Base-by-base conservation (phyloP, 2,329 filamentous ascomycete genomes). In the Cryoendolithus antarcticus region DNA sequence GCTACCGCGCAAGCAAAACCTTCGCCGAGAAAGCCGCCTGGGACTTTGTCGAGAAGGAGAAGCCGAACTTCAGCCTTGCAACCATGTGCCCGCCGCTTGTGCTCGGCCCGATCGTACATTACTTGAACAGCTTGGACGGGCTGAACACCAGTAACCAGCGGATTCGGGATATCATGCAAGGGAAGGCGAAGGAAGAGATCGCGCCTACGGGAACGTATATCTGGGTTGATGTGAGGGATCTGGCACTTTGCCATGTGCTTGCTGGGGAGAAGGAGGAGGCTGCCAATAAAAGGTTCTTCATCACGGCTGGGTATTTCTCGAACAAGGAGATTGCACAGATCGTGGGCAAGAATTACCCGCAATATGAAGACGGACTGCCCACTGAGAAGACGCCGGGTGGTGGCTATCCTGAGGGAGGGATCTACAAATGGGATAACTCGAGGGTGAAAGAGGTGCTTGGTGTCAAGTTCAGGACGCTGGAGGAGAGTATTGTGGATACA, bases 141-240 rank as follows among this genome's bases (percentile, higher is more conserved):
- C 63, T 86, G 44, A 88, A 86, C 62, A 82, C 80, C 1, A 83
- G 79, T 9, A 86, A 86, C 56, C 70, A 77, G 48, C 72, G 77
- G 12, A 70, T 85, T 39, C 64, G 73, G 6, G 69, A 79, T 44
- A 61, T 82, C 37, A 67, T 80, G n/a, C 70, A 67, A 5, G 82
- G 81, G 11, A 70, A 73, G 43, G 70, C 65, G 55, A 77, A 74
- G 46, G 62, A 71, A 2, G 64, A 67, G 19, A 67, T 82, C 8
- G 65, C 71, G 0, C 66, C 74, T 0, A 80, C 75, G 0, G 71
- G 46, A 28, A 69, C 70, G 1, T 77, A 58, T 44, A 41, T 65
- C 24, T 66, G 63, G 61, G 60, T 66, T 4, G 65, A 68, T 38
- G 65, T 69, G 6, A 61, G 64, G 13, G 64, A 83, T 48, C 70